phyloP scores from a whole-genome alignment of 441 rosid genomes.

The Euphorbia celastroides region DNA sequence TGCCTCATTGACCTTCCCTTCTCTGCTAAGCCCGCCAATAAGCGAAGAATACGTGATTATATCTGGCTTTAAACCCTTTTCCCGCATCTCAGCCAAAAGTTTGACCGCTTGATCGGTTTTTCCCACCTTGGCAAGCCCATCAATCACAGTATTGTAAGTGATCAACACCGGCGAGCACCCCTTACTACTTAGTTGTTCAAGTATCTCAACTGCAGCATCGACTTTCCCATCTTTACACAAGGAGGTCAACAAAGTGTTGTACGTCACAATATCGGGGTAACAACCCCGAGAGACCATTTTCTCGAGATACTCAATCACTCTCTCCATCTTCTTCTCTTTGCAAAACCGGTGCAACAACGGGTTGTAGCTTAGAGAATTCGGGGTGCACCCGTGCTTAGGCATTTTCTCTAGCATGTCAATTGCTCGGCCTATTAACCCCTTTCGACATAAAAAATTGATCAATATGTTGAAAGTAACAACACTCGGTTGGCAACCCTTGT shows the following conservation, averaged over 20 bases:
- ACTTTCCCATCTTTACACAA: constrained; percentile 85
- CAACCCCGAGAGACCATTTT: no score
- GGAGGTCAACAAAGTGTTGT: constrained; percentile 81
- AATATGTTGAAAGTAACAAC: constrained; percentile 30
- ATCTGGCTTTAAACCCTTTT: constrained; percentile 76
- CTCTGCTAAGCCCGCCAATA: constrained; percentile 74
- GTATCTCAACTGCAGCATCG: constrained; percentile 76
- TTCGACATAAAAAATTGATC: no score
- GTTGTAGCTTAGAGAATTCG: no score
- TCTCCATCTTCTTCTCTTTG: no score
- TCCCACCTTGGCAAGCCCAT: constrained; percentile 75
- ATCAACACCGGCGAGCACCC: constrained; percentile 74
- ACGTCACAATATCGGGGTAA: constrained; percentile 71
- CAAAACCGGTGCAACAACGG: no score
- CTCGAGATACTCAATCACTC: no score
- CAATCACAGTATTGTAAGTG: constrained; percentile 81
- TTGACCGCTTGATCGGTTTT: constrained; percentile 63
- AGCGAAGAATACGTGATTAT: constrained; percentile 72
- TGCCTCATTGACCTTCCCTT: constrained; percentile 76
- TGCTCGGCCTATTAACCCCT: no score
- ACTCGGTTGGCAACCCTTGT: constrained; percentile 6
- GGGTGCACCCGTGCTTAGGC: constrained; percentile 46
- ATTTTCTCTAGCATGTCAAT: constrained; percentile 12
- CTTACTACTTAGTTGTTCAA: constrained; percentile 61
- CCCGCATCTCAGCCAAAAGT: constrained; percentile 66